A percentile compares a stretch with the other conserved stretches of the same genome.
Conservation (phyloP, 2,329 filamentous ascomycete genomes). For the Chaetomium sp. region DNA sequence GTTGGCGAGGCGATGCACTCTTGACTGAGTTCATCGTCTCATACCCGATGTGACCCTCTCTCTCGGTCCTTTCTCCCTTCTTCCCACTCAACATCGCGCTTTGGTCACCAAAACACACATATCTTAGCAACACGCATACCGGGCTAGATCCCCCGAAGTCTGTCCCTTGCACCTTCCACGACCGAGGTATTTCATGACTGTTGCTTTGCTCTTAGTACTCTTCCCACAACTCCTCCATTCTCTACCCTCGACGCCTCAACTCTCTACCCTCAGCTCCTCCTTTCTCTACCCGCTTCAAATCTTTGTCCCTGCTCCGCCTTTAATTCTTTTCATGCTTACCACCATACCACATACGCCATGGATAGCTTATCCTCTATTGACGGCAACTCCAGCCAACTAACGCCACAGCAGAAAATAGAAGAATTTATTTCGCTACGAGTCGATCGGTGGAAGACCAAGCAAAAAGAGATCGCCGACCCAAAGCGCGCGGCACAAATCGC, state of each 20-base stretch:
- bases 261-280: neutral
- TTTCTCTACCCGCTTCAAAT: too few relatives aligned
- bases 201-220: neutral
- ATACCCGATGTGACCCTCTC: neutral
- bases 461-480: neutral
- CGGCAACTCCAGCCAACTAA: neutral
- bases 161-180: constrained; percentile 2
- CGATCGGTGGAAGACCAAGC: constrained; percentile 17
- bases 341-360: constrained; percentile 6
- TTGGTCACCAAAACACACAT: neutral
- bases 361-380: neutral
- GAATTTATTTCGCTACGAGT: constrained; percentile 19
- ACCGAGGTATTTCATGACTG: neutral
- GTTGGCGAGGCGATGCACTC: neutral
- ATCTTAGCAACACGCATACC: neutral
- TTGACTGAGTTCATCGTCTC: neutral
- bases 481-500: neutral
- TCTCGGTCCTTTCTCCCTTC: neutral
- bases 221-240: neutral
- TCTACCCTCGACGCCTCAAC: neutral
- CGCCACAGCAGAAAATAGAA: constrained; percentile 11
- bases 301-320: neutral
- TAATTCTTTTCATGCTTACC: neutral
- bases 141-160: neutral
- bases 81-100: neutral